Base-by-base conservation (phyloP, 768 basidiomycete species). In the Harrya chromipes region DNA sequence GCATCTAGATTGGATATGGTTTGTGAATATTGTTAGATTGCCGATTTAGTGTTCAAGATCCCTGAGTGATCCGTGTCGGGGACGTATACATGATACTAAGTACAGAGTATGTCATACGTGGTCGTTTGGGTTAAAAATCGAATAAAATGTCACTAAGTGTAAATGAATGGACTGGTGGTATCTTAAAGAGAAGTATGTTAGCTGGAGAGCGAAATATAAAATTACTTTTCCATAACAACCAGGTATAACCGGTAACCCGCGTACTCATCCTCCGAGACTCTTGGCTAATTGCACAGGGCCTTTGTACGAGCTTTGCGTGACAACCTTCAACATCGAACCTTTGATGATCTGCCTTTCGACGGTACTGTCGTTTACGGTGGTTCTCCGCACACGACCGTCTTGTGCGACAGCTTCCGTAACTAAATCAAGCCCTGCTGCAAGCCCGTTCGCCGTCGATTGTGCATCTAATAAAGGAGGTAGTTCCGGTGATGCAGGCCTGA, bases 321-420 rank as follows among this genome's bases (percentile, higher is more conserved):
- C 72, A 27, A 80, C 76, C 58, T 81, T 79, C 16, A 73, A 71
- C 74, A 81, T 77, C 17, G 80, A 77, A 34, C 77, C 75, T 58
- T 77, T 81, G 62, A 80, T 70, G 54, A 76, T 68, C 27, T 72
- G 70, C 58, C 76, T 78, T 44, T 83, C 79, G 21, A 76, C 71
- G 0, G 71, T 57, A 50, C 42, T 67, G n/a, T 70, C 62, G 21
- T 64, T 65, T 33, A 68, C 64, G 5, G 66, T 72, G 2, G 70
- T 68, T 46, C 74, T 71, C 14, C 75, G 74, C 53, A 72, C 54
- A 14, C 78, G 72, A 13, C 65, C 58, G 17, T 78, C 68, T 27
- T 72, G 70, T 23, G 65, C 70, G 13, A 67, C 66, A 31, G 70
- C 62, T 33, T 69, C 61, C 21, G 66, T 63, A 29, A 70, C 69